phyloP scores from a whole-genome alignment of 306 rosid genomes.

The Datisca glomerata region DNA sequence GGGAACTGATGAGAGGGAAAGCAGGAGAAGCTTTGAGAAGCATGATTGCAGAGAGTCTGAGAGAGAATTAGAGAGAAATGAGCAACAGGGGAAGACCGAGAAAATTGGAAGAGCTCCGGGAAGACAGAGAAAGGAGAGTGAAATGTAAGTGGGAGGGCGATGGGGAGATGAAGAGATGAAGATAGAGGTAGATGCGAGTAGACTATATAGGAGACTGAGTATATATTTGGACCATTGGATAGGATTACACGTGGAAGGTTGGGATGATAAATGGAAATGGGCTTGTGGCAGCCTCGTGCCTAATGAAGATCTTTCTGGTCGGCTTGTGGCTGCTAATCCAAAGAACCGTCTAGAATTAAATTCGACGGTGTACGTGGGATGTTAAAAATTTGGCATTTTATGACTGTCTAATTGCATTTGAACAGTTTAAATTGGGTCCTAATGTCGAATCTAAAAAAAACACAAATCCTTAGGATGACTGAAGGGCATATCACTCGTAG shows the following conservation, averaged over 20 bases:
- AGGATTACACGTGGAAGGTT: conserved; percentile 21
- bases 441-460: too few species aligned
- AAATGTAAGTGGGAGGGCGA: background rate
- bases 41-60: conserved; percentile 17
- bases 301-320: background rate
- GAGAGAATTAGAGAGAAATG: background rate
- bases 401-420: too few species aligned
- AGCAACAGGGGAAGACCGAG: background rate
- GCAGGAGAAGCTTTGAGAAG: conserved; percentile 38
- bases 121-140: background rate
- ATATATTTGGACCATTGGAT: conserved; percentile 23
- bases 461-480: too few species aligned
- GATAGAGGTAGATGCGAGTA: background rate
- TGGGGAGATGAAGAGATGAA: too few species aligned
- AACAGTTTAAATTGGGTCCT: too few species aligned
- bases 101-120: background rate
- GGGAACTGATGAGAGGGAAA: conserved; percentile 20
- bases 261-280: conserved; percentile 6
- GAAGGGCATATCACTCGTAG: too few species aligned
- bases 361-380: too few species aligned
- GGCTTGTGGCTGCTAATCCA: too few species aligned
- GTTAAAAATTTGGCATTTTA: too few species aligned
- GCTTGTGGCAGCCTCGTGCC: conserved; percentile 74
- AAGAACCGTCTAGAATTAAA: too few species aligned
- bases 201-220: background rate